Conservation (phyloP, 73 alveolate genomes). For the Tetrahymena thermophila region DNA sequence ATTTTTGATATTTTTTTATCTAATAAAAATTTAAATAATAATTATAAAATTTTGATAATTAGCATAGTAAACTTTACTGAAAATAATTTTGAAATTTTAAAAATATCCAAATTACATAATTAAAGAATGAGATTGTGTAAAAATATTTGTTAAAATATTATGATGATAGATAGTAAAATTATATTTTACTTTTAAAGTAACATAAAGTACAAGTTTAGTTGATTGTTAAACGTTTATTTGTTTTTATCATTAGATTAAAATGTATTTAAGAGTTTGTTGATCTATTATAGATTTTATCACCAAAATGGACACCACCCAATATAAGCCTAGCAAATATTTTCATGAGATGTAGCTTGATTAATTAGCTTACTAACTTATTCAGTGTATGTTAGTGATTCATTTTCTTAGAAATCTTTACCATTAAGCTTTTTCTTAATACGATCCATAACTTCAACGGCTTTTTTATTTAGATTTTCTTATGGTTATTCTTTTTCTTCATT, state of each 20-base stretch:
- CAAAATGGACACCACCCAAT: slow-evolving; percentile 50
- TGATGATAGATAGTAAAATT: too few relatives aligned
- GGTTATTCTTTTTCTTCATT: slow-evolving; percentile 46
- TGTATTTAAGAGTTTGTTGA: background rate
- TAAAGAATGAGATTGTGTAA: too few relatives aligned
- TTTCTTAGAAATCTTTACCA: slow-evolving; percentile 38
- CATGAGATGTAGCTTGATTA: slow-evolving; percentile 41
- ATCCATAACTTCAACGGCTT: slow-evolving; percentile 37
- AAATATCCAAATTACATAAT: too few relatives aligned
- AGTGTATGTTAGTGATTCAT: slow-evolving; percentile 14
- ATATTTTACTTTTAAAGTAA: background rate
- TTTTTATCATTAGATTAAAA: background rate
- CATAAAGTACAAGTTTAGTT: background rate
- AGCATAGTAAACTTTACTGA: too few relatives aligned
- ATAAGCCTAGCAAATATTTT: slow-evolving; percentile 35
- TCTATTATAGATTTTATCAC: slow-evolving; percentile 2
- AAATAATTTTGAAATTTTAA: too few relatives aligned
- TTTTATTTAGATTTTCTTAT: slow-evolving; percentile 26
- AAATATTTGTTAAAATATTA: too few relatives aligned
- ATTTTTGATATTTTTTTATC: too few relatives aligned
- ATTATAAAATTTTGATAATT: too few relatives aligned
- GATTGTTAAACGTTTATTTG: background rate
- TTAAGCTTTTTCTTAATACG: slow-evolving; percentile 30
- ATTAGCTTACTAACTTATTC: slow-evolving; percentile 28
- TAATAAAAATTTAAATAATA: too few relatives aligned